phyloP scores from a whole-genome alignment of 2,329 filamentous ascomycete genomes.

The Clonostachys chloroleuca region DNA sequence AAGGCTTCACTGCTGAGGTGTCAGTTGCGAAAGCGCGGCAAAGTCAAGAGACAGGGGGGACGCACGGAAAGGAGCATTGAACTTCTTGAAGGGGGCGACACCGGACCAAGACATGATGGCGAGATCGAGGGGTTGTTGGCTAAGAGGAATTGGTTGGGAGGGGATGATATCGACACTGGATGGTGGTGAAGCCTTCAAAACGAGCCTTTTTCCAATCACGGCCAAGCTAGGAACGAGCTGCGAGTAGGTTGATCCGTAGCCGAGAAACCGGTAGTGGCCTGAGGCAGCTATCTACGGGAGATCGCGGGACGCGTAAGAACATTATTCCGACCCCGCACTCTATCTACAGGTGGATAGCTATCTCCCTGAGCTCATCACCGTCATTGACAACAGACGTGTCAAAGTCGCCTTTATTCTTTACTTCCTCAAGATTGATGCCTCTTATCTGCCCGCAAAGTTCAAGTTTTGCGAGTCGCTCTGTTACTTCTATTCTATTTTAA shows the following conservation, averaged over 20 bases:
- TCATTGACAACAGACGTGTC: no score
- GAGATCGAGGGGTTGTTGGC: conserved; percentile 9
- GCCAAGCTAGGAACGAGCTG: conserved; percentile 15
- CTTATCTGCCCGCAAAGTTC: no score
- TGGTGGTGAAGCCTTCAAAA: conserved; percentile 23
- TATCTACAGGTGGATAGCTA: no score
- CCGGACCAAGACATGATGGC: conserved; percentile 73
- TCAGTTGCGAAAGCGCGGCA: conserved; percentile 3
- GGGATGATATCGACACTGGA: conserved; percentile 25
- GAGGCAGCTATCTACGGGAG: conserved; percentile 4
- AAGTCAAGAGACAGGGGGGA: conserved; percentile 16
- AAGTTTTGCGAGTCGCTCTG: no score
- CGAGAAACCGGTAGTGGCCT: conserved; percentile 18
- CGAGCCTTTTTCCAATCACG: conserved; percentile 30
- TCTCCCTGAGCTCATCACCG: no score
- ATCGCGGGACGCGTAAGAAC: neutral
- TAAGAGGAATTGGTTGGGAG: conserved; percentile 20
- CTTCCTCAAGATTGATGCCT: no score
- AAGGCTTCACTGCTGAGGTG: conserved; percentile 67
- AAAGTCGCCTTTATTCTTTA: no score
- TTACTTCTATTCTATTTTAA: no score
- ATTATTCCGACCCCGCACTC: conserved; percentile 2
- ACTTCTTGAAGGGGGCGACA: conserved; percentile 67
- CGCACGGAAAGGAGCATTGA: conserved; percentile 73
- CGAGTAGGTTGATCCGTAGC: conserved; percentile 28